Conservation (phyloP, 306 rosid species). For the Vicia faba region DNA sequence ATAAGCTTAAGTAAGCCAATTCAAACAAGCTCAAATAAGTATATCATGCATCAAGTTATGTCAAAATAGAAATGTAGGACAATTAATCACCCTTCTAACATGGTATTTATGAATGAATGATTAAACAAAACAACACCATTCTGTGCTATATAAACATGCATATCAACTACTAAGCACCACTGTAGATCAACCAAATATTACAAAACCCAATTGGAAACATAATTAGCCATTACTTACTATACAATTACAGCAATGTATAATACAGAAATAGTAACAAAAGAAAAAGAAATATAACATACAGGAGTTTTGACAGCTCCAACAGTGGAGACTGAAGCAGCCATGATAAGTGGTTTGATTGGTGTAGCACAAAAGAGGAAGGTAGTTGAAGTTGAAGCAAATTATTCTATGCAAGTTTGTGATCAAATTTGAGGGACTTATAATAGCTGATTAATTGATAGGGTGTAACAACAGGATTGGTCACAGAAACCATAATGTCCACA, state of each 20-base stretch:
- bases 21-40: background rate
- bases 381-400: constrained; percentile 18
- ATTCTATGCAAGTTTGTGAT: constrained; percentile 32
- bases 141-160: constrained; percentile 3
- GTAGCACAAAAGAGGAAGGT: background rate
- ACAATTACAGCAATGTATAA: background rate
- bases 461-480: constrained; percentile 52
- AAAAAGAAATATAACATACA: constrained; percentile 34
- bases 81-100: background rate
- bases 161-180: background rate
- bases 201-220: background rate
- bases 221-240: background rate
- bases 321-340: constrained; percentile 90
- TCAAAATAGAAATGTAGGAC: background rate
- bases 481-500: constrained; percentile 54
- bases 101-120: background rate
- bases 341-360: constrained; percentile 25
- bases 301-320: constrained; percentile 73
- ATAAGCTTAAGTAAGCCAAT: background rate
- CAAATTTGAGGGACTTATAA: constrained; percentile 56
- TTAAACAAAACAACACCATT: too few species aligned
- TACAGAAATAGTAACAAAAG: background rate
- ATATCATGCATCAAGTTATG: constrained; percentile 2
- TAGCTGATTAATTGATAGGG: constrained; percentile 34
- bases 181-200: too few species aligned